These are phyloP conservation scores for Eimeria sp. DNA, from an alignment of 169 alveolate genomes.

Conservation along the genomic window DNA sequence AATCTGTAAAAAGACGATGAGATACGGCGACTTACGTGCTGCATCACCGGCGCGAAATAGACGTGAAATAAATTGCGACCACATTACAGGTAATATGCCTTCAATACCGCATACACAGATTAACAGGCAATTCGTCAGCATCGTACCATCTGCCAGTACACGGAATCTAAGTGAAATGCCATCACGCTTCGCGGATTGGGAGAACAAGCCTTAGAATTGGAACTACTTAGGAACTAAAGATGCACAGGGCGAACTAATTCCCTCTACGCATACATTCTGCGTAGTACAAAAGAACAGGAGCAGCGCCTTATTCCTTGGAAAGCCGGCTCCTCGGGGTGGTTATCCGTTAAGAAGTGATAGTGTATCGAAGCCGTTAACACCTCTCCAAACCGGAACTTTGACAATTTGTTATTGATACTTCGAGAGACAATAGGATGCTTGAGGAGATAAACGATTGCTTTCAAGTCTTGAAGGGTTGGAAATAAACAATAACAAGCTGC, in stretches of 20 bases:
- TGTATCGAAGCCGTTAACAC: not conserved
- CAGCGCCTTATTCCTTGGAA: not conserved
- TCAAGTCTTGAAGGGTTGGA: not conserved
- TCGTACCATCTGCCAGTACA: conserved; percentile 10
- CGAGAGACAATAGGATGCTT: not conserved
- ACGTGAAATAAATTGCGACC: not conserved
- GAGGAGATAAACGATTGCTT: not conserved
- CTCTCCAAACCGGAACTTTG: not conserved
- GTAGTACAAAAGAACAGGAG: not conserved
- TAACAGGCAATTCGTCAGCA: not conserved
- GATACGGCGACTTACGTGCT: not conserved
- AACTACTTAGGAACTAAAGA: not conserved
- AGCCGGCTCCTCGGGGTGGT: not conserved
- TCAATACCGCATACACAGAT: no score
- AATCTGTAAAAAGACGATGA: not conserved
- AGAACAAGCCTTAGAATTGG: not conserved
- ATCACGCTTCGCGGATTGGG: not conserved
- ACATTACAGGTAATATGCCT: not conserved
- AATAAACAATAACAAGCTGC: not conserved
- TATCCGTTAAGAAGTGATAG: not conserved
- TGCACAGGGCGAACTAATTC: not conserved
- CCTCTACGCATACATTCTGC: not conserved
- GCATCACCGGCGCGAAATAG: not conserved
- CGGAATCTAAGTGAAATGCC: not conserved
- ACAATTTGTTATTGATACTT: not conserved